phyloP scores from a whole-genome alignment of 2,329 filamentous ascomycete genomes.

The Fusarium sp. region DNA sequence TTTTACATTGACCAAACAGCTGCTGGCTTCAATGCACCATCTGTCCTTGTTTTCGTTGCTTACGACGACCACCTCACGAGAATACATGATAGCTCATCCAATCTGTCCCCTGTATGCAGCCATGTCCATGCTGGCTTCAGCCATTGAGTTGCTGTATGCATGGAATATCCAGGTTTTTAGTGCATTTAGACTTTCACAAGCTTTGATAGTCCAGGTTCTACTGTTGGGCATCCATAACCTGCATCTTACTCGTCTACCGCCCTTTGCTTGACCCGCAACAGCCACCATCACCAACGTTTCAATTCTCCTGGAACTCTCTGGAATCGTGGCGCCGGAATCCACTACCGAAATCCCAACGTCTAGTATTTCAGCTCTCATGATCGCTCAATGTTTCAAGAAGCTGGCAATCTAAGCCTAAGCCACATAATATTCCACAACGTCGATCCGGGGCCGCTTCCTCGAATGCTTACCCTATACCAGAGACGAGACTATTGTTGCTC shows the following conservation, averaged over 20 bases:
- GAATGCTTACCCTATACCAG: constrained; percentile 22
- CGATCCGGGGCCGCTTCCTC: not conserved
- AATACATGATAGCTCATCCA: constrained; percentile 21
- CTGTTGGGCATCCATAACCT: constrained; percentile 28
- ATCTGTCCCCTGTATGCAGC: constrained; percentile 3
- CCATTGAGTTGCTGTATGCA: constrained; percentile 5
- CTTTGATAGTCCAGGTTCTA: constrained; percentile 1
- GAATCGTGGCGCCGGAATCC: constrained; percentile 29
- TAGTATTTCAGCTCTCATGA: constrained; percentile 33
- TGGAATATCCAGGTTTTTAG: constrained; percentile 16
- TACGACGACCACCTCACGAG: constrained; percentile 38
- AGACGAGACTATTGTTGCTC: too few relatives aligned
- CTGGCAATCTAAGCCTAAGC: constrained; percentile 16
- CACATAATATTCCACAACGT: not conserved
- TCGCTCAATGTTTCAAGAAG: constrained; percentile 17
- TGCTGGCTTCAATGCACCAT: constrained; percentile 25
- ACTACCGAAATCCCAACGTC: constrained; percentile 27
- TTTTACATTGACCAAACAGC: constrained; percentile 26
- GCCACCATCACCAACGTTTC: constrained; percentile 15
- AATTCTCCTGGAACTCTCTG: constrained; percentile 17
- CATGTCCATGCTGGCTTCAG: constrained; percentile 24
- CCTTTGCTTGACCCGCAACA: constrained; percentile 26
- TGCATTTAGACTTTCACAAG: constrained; percentile 18
- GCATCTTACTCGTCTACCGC: constrained; percentile 23
- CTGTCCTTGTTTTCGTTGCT: constrained; percentile 42